Evolutionary conservation across 2,329 filamentous ascomycete genomes (phyloP), one percentile per base, ranked within the genome.

Genomic region (Cephalotrichum gorgonifer): DNA sequence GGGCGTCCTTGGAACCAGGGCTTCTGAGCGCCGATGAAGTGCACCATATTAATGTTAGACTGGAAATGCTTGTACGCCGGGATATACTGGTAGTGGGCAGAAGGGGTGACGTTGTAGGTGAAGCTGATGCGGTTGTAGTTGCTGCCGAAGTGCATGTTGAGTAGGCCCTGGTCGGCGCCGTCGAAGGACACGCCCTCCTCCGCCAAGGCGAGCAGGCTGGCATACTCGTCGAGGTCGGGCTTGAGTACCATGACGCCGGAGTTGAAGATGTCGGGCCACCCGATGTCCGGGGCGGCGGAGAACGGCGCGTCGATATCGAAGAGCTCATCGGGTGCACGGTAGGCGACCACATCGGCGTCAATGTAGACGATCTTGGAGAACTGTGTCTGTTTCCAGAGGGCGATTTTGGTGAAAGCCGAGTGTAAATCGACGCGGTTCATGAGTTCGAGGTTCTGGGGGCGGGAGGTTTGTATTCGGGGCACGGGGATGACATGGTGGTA

Each of bases 181-280:
- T 98, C 93, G 61, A 98, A 98, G 55, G 90, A 96, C 62, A 91
- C 86, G 25, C 90, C 90, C 49, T 83, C 76, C 57, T 89, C 79
- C 25, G 93, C 89, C 74, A 96, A 81, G 54, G 86, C 87, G 54
- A 82, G 74, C 61, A 98, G 75, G 39, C 88, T 86, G 67, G 88
- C 84, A 67, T 90, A 97, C 56, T 95, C 90, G 50, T 84, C 85
- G 76, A 90, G 73, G 66, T 91, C 85, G 30, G 93, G 93, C 15
- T 76, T 84, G 52, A 98, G 68, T 31, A 89, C 88, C 88, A 98
- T 94, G 57, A 98, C 81, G 60, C 93, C 93, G n/a, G 86, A 89
- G 68, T 98, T 98, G 80, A 97, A 97, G 53, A 90, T 79, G 68
- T 98, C 93, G 30, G 93, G 93, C 93, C 93, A 98, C 57, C 93